These are phyloP conservation scores for Pezizomycotina sp. DNA, from an alignment of 2,329 filamentous ascomycete genomes.

Conservation along the genomic window DNA sequence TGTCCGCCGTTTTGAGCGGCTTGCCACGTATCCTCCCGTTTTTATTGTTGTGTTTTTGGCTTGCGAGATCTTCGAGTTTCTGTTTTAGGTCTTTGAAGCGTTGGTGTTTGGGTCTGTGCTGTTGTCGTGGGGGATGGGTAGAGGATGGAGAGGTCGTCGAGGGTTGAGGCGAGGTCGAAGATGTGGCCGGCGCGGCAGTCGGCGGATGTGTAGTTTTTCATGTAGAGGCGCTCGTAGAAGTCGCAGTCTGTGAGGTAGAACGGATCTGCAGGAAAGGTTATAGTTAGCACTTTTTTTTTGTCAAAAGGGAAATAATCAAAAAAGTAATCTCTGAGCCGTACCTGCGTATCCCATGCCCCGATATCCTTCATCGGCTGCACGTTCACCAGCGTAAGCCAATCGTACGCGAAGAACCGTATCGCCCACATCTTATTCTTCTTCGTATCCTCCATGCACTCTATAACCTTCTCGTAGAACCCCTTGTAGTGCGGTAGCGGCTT, in stretches of 20 bases:
- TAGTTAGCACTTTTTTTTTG: too few species aligned
- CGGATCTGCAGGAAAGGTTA: constrained; percentile 27
- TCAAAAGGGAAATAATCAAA: too few species aligned
- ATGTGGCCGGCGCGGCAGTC: constrained; percentile 30
- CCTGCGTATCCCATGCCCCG: constrained; percentile 41
- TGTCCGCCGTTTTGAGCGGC: constrained; percentile 35
- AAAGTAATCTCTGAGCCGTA: constrained; percentile 24
- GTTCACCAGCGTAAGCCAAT: constrained; percentile 42
- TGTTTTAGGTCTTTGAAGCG: constrained; percentile 16
- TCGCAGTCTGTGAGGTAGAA: constrained; percentile 34
- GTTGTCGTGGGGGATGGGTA: constrained; percentile 20
- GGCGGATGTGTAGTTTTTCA: constrained; percentile 26
- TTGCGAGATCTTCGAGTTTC: constrained; percentile 28
- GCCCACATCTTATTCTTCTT: constrained; percentile 34
- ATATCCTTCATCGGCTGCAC: constrained; percentile 36
- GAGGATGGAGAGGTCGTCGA: constrained; percentile 19
- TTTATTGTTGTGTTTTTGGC: constrained; percentile 22
- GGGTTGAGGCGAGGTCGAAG: constrained; percentile 27
- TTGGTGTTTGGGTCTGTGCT: constrained; percentile 22
- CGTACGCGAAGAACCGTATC: constrained; percentile 41
- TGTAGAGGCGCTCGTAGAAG: constrained; percentile 33
- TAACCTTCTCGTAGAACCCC: constrained; percentile 5
- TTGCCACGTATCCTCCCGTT: constrained; percentile 37
- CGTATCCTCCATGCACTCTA: constrained; percentile 28
- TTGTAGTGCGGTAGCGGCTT: too few species aligned